Evolutionary conservation across 73 alveolate species (phyloP).

Genomic region (Stentor roeselii): DNA sequence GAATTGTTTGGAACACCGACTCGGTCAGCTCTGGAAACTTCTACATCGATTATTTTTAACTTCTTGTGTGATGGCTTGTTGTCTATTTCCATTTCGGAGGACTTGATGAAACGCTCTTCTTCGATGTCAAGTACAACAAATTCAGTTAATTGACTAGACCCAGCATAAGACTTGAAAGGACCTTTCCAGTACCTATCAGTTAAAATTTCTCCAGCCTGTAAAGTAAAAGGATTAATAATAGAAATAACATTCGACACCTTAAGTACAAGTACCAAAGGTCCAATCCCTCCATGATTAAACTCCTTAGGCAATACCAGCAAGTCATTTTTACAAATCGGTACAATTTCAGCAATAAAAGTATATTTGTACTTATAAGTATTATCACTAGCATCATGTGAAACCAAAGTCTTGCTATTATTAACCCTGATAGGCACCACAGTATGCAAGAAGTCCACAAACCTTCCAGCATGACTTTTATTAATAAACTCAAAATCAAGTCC

Average conservation of each 20-base stretch:
- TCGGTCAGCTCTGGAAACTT: constrained; percentile 48
- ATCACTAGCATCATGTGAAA: constrained; percentile 91
- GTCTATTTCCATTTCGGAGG: constrained; percentile 38
- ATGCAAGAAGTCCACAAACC: constrained; percentile 85
- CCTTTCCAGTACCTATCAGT: constrained; percentile 86
- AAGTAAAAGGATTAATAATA: constrained; percentile 86
- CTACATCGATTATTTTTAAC: constrained; percentile 50
- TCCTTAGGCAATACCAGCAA: constrained; percentile 83
- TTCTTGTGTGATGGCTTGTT: constrained; percentile 32
- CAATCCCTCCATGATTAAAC: constrained; percentile 92
- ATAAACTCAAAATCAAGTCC: constrained; percentile 97
- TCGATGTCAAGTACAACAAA: constrained; percentile 58
- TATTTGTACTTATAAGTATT: constrained; percentile 80
- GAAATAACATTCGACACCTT: constrained; percentile 86
- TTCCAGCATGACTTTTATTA: constrained; percentile 84
- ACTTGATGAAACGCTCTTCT: constrained; percentile 16
- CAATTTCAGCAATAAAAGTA: constrained; percentile 88
- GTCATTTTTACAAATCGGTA: constrained; percentile 97
- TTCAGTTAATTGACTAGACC: constrained; percentile 31
- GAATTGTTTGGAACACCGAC: constrained; percentile 32
- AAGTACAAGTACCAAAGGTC: constrained; percentile 88
- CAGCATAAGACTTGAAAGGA: constrained; percentile 61
- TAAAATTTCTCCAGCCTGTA: constrained; percentile 83
- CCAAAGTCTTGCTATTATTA: constrained; percentile 82
- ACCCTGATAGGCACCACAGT: constrained; percentile 70